phyloP scores from a whole-genome alignment of 2,329 filamentous ascomycete genomes.

The Bipolaris cookei region DNA sequence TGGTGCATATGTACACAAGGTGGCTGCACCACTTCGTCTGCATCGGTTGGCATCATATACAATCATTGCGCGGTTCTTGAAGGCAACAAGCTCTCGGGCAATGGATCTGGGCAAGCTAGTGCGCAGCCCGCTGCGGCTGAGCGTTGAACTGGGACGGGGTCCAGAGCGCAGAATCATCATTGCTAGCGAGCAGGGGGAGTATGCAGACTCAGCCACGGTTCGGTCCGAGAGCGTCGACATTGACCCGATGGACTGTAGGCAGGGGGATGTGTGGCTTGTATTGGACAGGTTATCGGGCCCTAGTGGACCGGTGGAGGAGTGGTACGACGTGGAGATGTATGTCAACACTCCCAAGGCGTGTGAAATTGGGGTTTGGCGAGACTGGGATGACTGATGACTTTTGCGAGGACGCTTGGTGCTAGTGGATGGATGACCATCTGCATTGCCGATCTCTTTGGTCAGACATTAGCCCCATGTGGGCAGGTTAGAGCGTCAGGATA shows the following conservation, averaged over 20 bases:
- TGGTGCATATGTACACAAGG: slow-evolving; percentile 56
- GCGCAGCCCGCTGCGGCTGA: slow-evolving; percentile 67
- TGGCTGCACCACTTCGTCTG: slow-evolving; percentile 60
- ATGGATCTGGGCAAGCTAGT: slow-evolving; percentile 36
- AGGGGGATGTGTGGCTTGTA: slow-evolving; percentile 75
- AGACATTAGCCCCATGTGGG: slow-evolving; percentile 1
- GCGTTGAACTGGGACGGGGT: slow-evolving; percentile 74
- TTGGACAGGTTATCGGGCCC: slow-evolving; percentile 77
- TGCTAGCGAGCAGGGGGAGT: slow-evolving; percentile 73
- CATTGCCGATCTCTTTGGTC: slow-evolving; percentile 10
- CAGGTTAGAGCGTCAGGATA: neutral
- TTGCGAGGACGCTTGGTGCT: neutral
- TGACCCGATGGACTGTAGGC: slow-evolving; percentile 63
- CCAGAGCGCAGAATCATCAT: slow-evolving; percentile 70
- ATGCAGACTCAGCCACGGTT: slow-evolving; percentile 70
- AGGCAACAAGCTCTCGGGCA: slow-evolving; percentile 36
- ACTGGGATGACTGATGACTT: slow-evolving; percentile 48
- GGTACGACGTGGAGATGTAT: slow-evolving; percentile 59
- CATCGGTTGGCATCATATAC: slow-evolving; percentile 67
- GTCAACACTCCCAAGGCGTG: slow-evolving; percentile 55
- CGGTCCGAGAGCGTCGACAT: slow-evolving; percentile 78
- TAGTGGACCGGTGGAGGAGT: slow-evolving; percentile 54
- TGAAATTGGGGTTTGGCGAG: slow-evolving; percentile 54
- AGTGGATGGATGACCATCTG: slow-evolving; percentile 8
- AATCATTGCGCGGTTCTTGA: slow-evolving; percentile 59